A percentile compares a stretch with the other conserved stretches of the same genome.
Evolutionary conservation across 2,329 filamentous ascomycete genomes (phyloP).

Genomic region (Diplocarpon mali): DNA sequence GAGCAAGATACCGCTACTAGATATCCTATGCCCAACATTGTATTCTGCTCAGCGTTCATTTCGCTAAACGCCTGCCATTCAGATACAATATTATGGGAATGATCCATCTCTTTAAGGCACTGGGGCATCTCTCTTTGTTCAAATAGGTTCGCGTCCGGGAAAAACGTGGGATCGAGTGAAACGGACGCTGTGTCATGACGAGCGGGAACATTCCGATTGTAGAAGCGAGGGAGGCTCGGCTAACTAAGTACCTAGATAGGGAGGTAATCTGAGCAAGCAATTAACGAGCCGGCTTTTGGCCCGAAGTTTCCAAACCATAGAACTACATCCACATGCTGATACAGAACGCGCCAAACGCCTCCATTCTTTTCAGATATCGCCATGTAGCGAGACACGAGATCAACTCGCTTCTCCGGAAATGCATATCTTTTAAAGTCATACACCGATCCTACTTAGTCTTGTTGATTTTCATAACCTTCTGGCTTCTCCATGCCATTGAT

Average conservation of each 20-base stretch:
- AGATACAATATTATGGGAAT: too few species aligned
- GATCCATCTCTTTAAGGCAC: too few species aligned
- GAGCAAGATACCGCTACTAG: too few species aligned
- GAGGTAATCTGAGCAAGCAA: neutral
- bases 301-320: constrained; percentile 2
- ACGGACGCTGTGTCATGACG: neutral
- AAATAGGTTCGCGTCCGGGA: too few species aligned
- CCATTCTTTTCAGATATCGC: constrained; percentile 12
- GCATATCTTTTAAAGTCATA: constrained; percentile 6
- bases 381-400: constrained; percentile 6
- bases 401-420: constrained; percentile 9
- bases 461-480: constrained; percentile 68
- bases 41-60: too few species aligned
- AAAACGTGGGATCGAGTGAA: neutral
- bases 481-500: constrained; percentile 74
- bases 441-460: constrained; percentile 31
- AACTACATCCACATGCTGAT: constrained; percentile 3
- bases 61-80: too few species aligned
- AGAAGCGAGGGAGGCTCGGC: too few species aligned
- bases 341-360: constrained; percentile 9
- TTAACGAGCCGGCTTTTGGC: neutral
- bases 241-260: too few species aligned
- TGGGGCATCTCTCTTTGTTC: too few species aligned
- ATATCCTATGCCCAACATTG: too few species aligned
- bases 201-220: too few species aligned